Conservation (phyloP, 2,329 filamentous ascomycete genomes). For the Lanzia echinophila region DNA sequence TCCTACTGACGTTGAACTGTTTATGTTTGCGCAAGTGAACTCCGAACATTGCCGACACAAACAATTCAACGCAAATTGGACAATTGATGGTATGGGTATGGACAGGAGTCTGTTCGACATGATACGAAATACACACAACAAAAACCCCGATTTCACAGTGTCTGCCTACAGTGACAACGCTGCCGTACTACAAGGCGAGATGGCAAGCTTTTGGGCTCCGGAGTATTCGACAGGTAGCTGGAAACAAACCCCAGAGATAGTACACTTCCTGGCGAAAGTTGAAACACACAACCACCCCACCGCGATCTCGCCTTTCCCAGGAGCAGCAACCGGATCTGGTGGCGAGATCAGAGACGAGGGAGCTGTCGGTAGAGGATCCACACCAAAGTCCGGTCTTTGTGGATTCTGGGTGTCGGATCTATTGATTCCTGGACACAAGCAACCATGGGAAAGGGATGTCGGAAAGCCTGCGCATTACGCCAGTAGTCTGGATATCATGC, state of each 20-base stretch:
- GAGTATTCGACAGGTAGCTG: conserved; percentile 81
- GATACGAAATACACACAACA: conserved; percentile 92
- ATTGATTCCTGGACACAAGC: conserved; percentile 72
- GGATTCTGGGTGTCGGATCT: conserved; percentile 96
- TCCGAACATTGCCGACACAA: conserved; percentile 81
- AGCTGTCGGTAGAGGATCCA: conserved; percentile 85
- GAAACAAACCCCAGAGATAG: conserved; percentile 76
- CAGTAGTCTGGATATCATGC: conserved; percentile 92
- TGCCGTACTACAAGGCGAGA: conserved; percentile 73
- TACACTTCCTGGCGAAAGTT: conserved; percentile 88
- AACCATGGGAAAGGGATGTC: conserved; percentile 87
- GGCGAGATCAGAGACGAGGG: conserved; percentile 96
- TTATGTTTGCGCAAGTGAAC: conserved; percentile 99
- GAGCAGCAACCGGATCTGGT: conserved; percentile 89
- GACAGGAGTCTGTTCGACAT: conserved; percentile 82
- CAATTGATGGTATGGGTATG: conserved; percentile 79
- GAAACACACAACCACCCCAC: conserved; percentile 98
- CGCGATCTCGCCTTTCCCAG: conserved; percentile 85
- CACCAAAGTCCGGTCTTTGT: conserved; percentile 82
- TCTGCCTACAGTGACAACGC: conserved; percentile 98
- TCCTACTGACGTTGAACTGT: conserved; percentile 81
- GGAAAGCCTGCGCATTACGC: conserved; percentile 89
- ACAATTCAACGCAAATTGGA: conserved; percentile 96
- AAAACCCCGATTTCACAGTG: conserved; percentile 73
- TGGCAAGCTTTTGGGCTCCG: conserved; percentile 77